Evolutionary conservation across 2,329 filamentous ascomycete species (phyloP), one percentile per base, ranked within the genome.

Genomic region (Pleurostoma richardsiae): DNA sequence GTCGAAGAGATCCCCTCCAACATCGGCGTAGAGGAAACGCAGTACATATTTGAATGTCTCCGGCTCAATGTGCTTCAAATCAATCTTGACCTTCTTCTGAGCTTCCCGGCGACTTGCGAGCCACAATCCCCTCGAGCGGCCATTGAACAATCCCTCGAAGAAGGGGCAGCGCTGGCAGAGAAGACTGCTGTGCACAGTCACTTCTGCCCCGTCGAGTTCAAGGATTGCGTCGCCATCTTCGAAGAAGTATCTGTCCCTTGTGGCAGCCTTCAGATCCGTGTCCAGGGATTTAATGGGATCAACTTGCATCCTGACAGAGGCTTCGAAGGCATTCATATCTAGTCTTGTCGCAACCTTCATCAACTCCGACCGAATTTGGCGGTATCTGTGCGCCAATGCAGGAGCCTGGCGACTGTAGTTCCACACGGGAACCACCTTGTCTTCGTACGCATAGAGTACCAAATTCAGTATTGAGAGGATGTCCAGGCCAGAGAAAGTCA

Each of bases 151-250:
- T 2, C 87, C 88, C 52, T 92, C 76, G 54, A 99, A 99, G 74
- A 96, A 99, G 0, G 90, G 90, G 56, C 91, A 96, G 54, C 94
- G 77, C 57, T 85, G 83, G 54, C 90, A 91, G 33, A 96, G 64
- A 4, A 97, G 66, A 4, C 83, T 75, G 53, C 89, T 92, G 58
- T 99, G 94, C 1, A 86, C 84, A 10, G 73, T 70, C 31, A 90
- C 69, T 29, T 84, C 84, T n/a, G 80, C 79, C 27, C 84, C 86
- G 49, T 88, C 82, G 8, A 97, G 74, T 54, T 96, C 84, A 19
- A 97, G 71, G 5, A 92, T 62, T 5, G 90, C 77, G 63, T 99
- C 91, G 3, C 83, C 86, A 58, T 89, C 86, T 5, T 86, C 80
- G 52, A 94, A 92, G 60, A 90, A 96, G 0, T 68, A 65, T 0